These are phyloP conservation scores for Arthrobotrys pseudoclavata DNA, from an alignment of 2,329 filamentous ascomycete genomes.

Conservation along the genomic window DNA sequence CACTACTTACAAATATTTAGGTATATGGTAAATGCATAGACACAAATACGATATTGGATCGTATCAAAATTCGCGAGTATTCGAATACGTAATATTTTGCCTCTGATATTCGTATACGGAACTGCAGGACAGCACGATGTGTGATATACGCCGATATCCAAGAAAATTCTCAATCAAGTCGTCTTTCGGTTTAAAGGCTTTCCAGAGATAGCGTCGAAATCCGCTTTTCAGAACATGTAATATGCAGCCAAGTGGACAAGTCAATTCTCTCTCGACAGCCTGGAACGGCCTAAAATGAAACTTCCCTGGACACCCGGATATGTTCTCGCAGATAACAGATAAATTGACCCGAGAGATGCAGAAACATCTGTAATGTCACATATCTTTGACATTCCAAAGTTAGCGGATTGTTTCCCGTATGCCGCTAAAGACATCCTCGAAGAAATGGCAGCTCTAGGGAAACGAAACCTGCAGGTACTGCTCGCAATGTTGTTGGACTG, in stretches of 20 bases:
- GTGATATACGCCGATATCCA: background rate
- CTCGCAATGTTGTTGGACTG: constrained; percentile 13
- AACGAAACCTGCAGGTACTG: constrained; percentile 19
- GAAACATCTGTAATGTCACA: constrained; percentile 15
- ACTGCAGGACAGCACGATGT: background rate
- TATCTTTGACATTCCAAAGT: constrained; percentile 4
- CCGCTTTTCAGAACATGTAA: constrained; percentile 3
- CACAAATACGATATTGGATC: background rate
- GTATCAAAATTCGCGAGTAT: background rate
- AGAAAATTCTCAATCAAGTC: background rate
- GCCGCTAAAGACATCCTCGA: background rate
- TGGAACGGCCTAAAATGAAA: background rate
- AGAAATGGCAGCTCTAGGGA: background rate
- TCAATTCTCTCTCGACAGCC: background rate
- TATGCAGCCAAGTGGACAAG: background rate
- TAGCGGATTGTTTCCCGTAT: background rate
- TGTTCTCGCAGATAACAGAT: background rate
- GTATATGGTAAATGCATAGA: background rate
- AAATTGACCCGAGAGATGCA: background rate
- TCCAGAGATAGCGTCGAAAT: background rate
- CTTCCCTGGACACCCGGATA: background rate
- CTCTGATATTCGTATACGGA: constrained; percentile 2
- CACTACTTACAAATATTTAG: background rate
- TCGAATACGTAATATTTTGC: constrained; percentile 2
- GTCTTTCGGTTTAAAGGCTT: background rate